A percentile compares a stretch with the other conserved stretches of the same genome.
Conservation (phyloP, 352 stramenopile genomes). For the Phytophthora constricta region DNA sequence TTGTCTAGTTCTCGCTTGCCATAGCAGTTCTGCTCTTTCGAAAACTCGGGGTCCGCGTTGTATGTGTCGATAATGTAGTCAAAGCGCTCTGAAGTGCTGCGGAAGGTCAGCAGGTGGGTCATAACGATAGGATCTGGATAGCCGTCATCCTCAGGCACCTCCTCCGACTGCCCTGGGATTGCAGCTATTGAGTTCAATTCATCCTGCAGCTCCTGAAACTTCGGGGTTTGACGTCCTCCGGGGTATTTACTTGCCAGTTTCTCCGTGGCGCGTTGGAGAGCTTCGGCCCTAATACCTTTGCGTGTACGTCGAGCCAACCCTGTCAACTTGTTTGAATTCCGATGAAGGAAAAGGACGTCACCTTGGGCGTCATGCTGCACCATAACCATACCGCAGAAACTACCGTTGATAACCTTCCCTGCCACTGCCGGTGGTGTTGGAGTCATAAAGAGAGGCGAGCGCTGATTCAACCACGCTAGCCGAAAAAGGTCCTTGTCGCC, state of each 20-base stretch:
- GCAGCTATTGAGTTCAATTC: slow-evolving; percentile 22
- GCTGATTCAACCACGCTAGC: slow-evolving; percentile 54
- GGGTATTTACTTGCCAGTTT: slow-evolving; percentile 22
- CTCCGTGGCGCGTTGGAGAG: slow-evolving; percentile 15
- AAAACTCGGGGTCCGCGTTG: slow-evolving; percentile 36
- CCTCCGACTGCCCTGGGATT: not conserved
- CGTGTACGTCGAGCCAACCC: not conserved
- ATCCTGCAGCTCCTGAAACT: slow-evolving; percentile 27
- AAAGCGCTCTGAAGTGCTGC: slow-evolving; percentile 31
- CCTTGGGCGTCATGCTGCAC: slow-evolving; percentile 43
- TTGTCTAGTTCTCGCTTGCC: slow-evolving; percentile 31
- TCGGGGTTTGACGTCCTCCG: slow-evolving; percentile 24
- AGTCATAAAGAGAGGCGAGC: slow-evolving; percentile 50
- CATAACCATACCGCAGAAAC: slow-evolving; percentile 61
- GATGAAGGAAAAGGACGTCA: slow-evolving; percentile 54
- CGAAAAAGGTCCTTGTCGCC: slow-evolving; percentile 67
- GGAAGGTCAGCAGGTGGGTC: slow-evolving; percentile 73
- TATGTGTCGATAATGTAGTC: slow-evolving; percentile 66
- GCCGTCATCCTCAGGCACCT: slow-evolving; percentile 12
- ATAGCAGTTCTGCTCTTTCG: slow-evolving; percentile 61
- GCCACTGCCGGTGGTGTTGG: slow-evolving; percentile 37
- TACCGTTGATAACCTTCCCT: slow-evolving; percentile 36
- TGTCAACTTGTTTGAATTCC: slow-evolving; percentile 49
- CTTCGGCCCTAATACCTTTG: slow-evolving; percentile 16
- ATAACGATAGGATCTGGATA: slow-evolving; percentile 55